Percentiles rank a stretch among this genome's conserved stretches.
Conservation (phyloP, 202 grass and related monocot species). For the Cymbopogon flexuosus region DNA sequence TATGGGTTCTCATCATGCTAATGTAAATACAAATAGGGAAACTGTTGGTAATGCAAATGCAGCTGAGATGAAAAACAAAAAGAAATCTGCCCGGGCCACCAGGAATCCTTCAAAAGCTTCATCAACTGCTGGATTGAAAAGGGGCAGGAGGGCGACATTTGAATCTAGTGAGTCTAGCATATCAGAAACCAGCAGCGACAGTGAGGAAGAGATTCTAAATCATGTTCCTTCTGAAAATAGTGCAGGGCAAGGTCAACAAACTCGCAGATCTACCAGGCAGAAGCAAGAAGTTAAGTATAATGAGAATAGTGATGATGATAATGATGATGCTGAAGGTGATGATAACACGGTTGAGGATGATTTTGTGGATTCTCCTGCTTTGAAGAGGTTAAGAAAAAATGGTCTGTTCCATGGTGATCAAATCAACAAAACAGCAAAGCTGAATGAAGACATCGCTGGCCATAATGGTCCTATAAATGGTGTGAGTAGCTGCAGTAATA, state of each 20-base stretch:
- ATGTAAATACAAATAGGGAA: slow-evolving; percentile 31
- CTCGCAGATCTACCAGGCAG: slow-evolving; percentile 68
- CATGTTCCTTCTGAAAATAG: slow-evolving; percentile 29
- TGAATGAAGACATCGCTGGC: slow-evolving; percentile 17
- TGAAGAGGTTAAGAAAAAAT: slow-evolving; percentile 50
- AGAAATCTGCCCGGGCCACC: slow-evolving; percentile 24
- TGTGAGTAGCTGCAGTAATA: slow-evolving; percentile 14
- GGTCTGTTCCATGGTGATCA: slow-evolving; percentile 26
- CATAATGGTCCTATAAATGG: slow-evolving; percentile 14
- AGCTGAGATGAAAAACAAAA: slow-evolving; percentile 39
- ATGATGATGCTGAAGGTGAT: slow-evolving; percentile 31
- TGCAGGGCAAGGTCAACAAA: slow-evolving; percentile 22
- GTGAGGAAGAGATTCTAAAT: slow-evolving; percentile 40
- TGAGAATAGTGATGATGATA: slow-evolving; percentile 41
- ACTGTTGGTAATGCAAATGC: slow-evolving; percentile 1
- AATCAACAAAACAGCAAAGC: slow-evolving; percentile 4
- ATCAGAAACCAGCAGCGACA: slow-evolving; percentile 40
- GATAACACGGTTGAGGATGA: slow-evolving; percentile 23
- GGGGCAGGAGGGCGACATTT: slow-evolving; percentile 28
- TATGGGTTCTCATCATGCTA: slow-evolving; percentile 20
- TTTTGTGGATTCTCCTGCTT: slow-evolving; percentile 37
- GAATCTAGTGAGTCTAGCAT: slow-evolving; percentile 41
- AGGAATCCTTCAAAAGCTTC: slow-evolving; percentile 38
- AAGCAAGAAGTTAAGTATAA: slow-evolving; percentile 62
- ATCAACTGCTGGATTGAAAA: slow-evolving; percentile 43